These are phyloP conservation scores for Anthoceros angustus DNA, from an alignment of 225 moss, liverwort and hornwort genomes.

Conservation along the genomic window DNA sequence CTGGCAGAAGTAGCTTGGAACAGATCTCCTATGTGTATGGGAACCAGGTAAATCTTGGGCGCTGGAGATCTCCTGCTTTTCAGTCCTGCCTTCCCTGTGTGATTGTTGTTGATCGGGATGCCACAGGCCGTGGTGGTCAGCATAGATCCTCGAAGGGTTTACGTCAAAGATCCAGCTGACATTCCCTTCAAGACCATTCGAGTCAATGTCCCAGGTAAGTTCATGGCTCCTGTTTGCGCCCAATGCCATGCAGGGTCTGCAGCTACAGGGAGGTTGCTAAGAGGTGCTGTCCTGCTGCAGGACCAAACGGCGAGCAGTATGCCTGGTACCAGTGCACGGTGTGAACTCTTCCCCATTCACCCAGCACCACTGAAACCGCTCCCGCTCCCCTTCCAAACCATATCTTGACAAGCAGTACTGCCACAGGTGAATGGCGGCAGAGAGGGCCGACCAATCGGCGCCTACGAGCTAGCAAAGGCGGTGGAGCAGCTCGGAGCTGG, in stretches of 20 bases:
- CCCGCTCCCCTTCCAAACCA: too few species aligned
- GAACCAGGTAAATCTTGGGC: constrained; percentile 40
- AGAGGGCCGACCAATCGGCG: constrained; percentile 72
- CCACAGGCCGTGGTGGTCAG: constrained; percentile 93
- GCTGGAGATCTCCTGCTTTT: neutral
- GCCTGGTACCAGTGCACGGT: constrained; percentile 99
- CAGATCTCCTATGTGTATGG: constrained; percentile 92
- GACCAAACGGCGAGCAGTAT: constrained; percentile 81
- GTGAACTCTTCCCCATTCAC: neutral
- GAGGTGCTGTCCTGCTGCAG: constrained; percentile 18
- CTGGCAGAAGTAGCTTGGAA: constrained; percentile 84
- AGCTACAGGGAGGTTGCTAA: neutral
- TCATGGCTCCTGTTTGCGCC: neutral
- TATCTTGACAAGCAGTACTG: too few species aligned
- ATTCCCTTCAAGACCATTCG: constrained; percentile 53
- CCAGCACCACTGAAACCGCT: too few species aligned
- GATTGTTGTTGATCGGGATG: neutral
- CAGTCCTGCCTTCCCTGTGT: neutral
- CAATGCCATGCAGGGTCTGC: neutral
- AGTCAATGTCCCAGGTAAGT: constrained; percentile 43
- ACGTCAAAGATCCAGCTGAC: constrained; percentile 60
- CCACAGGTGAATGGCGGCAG: constrained; percentile 80
- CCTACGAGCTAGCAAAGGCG: constrained; percentile 87
- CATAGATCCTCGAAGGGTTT: constrained; percentile 81
- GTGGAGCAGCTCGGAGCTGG: constrained; percentile 88